Base-by-base conservation (phyloP, 495 filamentous ascomycete species). In the Articulospora tetracladia region DNA sequence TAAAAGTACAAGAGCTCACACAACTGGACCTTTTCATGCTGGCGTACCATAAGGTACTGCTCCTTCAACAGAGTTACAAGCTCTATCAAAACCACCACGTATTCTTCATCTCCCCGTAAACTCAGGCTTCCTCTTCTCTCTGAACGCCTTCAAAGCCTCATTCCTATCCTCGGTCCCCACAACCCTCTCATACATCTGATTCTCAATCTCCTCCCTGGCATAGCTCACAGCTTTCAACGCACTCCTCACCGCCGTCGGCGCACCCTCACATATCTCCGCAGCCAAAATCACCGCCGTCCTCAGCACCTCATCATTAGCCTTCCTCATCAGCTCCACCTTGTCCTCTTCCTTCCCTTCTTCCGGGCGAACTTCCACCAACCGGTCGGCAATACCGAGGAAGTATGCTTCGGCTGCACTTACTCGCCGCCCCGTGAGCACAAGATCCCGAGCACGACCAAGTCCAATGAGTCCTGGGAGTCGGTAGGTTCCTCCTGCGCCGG, bases 401-500 rank as follows among this genome's bases (percentile, higher is more conserved):
- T 91, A 90, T 1, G 93, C 88, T 76, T 98, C 93, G 0, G 82
- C 71, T 0, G 86, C 93, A 1, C 79, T 77, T 1, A 98, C 86
- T 54, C 89, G 76, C 10, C 94, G 80, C 3, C 93, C 94, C 0
- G 93, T 98, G 12, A 97, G 72, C 8, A 97, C 84, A 49, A 97
- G 71, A 67, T 98, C 92, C 47, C 91, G 76, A 7, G 94, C 94
- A 23, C 89, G 82, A 8, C 77, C 71, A 3, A 83, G 70, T 3
- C 94, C 95, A 55, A 98, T 86, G 17, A 98, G 66, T 0, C 72
- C 73, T 0, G 90, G 91, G 0, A 98, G 80, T 3, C 94, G 85
- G 69, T 90, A 92, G 0, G 92, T 97, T 19, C 94, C 94, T 6
- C 94, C 94, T 0, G 94, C 95, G 46, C 94, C 94, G 6, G 94